A percentile compares a stretch with the other conserved stretches of the same genome.
Evolutionary conservation across 768 basidiomycete species (phyloP).

Genomic region (Tylopilus sp.): DNA sequence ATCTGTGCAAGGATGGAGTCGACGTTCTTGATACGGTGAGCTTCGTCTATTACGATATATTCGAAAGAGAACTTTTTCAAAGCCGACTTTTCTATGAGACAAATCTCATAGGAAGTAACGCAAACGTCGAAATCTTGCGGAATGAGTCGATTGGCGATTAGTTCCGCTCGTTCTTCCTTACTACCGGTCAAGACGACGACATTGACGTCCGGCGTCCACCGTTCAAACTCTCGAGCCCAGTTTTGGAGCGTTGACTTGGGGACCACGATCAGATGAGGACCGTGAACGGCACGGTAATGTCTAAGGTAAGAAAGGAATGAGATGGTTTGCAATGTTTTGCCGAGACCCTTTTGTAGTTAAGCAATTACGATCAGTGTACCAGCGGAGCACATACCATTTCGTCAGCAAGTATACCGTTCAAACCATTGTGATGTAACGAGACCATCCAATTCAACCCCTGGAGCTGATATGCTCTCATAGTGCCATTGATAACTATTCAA

Average conservation of each 20-base stretch:
- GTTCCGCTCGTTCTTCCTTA: constrained; percentile 83
- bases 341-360: constrained; percentile 67
- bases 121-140: constrained; percentile 90
- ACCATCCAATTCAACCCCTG: constrained; percentile 99
- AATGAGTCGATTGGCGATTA: constrained; percentile 76
- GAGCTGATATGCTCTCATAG: constrained; percentile 91
- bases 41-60: constrained; percentile 98
- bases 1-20: constrained; percentile 95
- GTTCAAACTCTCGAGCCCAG: constrained; percentile 90
- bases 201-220: constrained; percentile 88
- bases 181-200: constrained; percentile 79
- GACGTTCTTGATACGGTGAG: constrained; percentile 98
- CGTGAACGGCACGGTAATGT: constrained; percentile 67
- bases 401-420: constrained; percentile 96
- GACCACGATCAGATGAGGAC: constrained; percentile 94
- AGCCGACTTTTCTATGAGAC: constrained; percentile 89
- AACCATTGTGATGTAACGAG: constrained; percentile 90
- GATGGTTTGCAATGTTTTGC: constrained; percentile 97
- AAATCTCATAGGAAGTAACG: constrained; percentile 96
- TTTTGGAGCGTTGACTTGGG: constrained; percentile 99
- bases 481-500: constrained; percentile 74
- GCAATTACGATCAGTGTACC: background rate
- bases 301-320: constrained; percentile 95
- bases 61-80: constrained; percentile 95
- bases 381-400: constrained; percentile 66